Evolutionary conservation across 176 grass and related monocot species (phyloP).

Genomic region (Bonia amplexicaulis): DNA sequence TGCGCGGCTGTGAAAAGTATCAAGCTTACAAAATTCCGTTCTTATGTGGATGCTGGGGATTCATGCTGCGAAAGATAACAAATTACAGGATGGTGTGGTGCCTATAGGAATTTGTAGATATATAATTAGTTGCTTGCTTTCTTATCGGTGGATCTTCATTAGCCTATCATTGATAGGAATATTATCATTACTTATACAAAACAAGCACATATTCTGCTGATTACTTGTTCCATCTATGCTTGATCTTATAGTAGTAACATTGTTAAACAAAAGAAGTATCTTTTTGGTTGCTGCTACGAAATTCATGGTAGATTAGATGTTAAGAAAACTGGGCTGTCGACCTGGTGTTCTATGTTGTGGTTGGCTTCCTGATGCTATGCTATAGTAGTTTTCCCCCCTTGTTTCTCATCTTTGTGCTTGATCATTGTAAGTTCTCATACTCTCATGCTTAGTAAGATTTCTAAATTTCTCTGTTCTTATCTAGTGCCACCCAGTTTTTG

Average conservation of each 20-base stretch:
- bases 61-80: constrained; percentile 22
- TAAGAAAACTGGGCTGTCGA: neutral
- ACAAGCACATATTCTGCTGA: constrained; percentile 10
- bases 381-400: neutral
- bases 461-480: neutral
- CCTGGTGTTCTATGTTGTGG: neutral
- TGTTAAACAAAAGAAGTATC: neutral
- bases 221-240: neutral
- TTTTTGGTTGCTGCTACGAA: neutral
- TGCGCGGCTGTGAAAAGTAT: neutral
- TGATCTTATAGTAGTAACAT: neutral
- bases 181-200: neutral
- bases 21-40: neutral
- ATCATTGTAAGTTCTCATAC: neutral
- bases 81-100: neutral
- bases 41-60: constrained; percentile 7
- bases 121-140: neutral
- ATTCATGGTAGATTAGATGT: neutral
- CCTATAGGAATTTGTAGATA: neutral
- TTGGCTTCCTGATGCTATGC: neutral
- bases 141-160: constrained; percentile 17
- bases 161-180: constrained; percentile 4
- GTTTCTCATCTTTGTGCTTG: neutral
- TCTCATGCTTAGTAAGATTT: neutral
- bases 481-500: neutral